A percentile compares a stretch with the other conserved stretches of the same genome.
These are phyloP conservation scores for Crithidia brevicula DNA, from an alignment of 208 protist species.

Conservation along the genomic window DNA sequence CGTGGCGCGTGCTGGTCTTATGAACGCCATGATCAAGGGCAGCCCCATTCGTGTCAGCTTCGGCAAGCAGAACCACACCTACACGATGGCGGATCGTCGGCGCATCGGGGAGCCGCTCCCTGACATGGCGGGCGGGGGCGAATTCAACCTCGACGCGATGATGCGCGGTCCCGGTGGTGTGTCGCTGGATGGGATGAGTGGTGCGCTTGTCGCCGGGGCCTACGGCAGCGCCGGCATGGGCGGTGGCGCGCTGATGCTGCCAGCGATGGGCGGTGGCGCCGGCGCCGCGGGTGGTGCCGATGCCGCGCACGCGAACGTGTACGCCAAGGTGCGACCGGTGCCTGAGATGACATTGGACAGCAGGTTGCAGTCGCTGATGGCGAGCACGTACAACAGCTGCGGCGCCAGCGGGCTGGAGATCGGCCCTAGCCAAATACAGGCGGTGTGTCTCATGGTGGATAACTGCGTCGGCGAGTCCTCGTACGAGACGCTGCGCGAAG, in stretches of 20 bases:
- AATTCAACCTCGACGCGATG: slow-evolving; percentile 51
- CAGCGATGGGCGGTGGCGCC: slow-evolving; percentile 56
- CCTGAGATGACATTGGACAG: slow-evolving; percentile 74
- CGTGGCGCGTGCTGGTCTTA: slow-evolving; percentile 56
- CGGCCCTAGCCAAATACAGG: slow-evolving; percentile 72
- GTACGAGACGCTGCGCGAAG: slow-evolving; percentile 56
- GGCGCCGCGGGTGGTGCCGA: slow-evolving; percentile 26
- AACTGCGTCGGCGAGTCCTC: slow-evolving; percentile 65
- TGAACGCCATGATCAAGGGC: slow-evolving; percentile 60
- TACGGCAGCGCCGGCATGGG: slow-evolving; percentile 23
- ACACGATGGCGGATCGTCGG: slow-evolving; percentile 68
- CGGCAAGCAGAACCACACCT: slow-evolving; percentile 81
- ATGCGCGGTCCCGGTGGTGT: slow-evolving; percentile 39
- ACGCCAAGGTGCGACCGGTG: slow-evolving; percentile 51
- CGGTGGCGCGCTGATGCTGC: slow-evolving; percentile 40
- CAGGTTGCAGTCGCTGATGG: slow-evolving; percentile 69
- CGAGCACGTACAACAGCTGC: slow-evolving; percentile 74
- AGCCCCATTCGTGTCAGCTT: slow-evolving; percentile 81
- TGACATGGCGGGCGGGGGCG: slow-evolving; percentile 11
- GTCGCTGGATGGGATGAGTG: slow-evolving; percentile 26
- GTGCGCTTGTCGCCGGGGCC: slow-evolving; percentile 47
- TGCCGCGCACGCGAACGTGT: slow-evolving; percentile 33
- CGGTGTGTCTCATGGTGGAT: slow-evolving; percentile 72
- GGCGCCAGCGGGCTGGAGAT: slow-evolving; percentile 64
- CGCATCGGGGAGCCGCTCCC: slow-evolving; percentile 30